These are phyloP conservation scores for Xylariales sp. DNA, from an alignment of 2,329 filamentous ascomycete species.

Conservation along the genomic window DNA sequence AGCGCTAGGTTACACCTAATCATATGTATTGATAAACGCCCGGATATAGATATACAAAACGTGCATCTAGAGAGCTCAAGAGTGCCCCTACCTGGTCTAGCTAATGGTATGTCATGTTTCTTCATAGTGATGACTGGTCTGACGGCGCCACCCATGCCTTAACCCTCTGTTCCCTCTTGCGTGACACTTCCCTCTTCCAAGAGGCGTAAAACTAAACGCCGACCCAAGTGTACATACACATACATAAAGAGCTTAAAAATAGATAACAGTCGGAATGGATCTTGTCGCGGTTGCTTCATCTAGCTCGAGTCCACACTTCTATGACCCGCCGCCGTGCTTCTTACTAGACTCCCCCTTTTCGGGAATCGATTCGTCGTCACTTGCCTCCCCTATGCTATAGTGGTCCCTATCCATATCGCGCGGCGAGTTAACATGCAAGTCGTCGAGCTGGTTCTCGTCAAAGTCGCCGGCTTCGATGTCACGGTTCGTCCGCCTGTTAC, in stretches of 20 bases:
- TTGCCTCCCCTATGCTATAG: slow-evolving; percentile 69
- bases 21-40: slow-evolving; percentile 1
- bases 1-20: background rate
- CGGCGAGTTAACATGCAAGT: slow-evolving; percentile 65
- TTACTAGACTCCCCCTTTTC: slow-evolving; percentile 43
- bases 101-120: background rate
- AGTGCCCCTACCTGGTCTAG: background rate
- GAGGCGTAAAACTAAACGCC: slow-evolving; percentile 21
- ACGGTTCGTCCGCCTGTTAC: slow-evolving; percentile 56
- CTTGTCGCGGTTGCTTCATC: background rate
- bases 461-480: slow-evolving; percentile 74
- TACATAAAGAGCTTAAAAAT: slow-evolving; percentile 10
- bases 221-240: slow-evolving; percentile 18
- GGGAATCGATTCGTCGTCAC: slow-evolving; percentile 57
- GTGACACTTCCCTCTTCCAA: background rate
- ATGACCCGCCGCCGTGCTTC: slow-evolving; percentile 31
- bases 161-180: background rate
- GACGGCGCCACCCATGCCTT: background rate
- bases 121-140: background rate
- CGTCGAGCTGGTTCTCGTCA: slow-evolving; percentile 73
- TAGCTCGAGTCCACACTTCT: background rate
- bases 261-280: background rate
- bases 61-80: background rate
- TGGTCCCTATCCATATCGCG: slow-evolving; percentile 55
- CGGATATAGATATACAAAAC: slow-evolving; percentile 2